Evolutionary conservation across 306 rosid species (phyloP).

Genomic region (Prinsepia uniflora): DNA sequence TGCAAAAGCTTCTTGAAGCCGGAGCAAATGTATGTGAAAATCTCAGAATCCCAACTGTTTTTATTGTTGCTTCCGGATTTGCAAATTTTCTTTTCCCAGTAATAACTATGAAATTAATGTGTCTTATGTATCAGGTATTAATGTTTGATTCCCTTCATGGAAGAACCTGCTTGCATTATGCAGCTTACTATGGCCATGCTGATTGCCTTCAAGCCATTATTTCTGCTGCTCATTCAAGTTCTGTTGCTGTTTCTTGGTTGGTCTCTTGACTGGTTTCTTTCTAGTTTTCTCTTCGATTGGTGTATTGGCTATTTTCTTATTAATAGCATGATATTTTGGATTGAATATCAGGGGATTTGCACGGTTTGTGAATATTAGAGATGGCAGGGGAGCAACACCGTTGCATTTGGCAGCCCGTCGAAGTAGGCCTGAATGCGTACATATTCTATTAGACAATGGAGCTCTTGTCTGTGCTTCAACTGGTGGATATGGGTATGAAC

Average conservation of each 20-base stretch:
- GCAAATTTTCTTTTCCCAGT: background rate
- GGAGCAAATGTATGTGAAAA: slow-evolving; percentile 77
- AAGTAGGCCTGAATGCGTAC: slow-evolving; percentile 76
- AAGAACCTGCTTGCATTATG: slow-evolving; percentile 93
- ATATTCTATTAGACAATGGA: slow-evolving; percentile 71
- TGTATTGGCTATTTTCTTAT: slow-evolving; percentile 5
- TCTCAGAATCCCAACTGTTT: background rate
- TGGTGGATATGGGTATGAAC: slow-evolving; percentile 73
- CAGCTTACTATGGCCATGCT: slow-evolving; percentile 85
- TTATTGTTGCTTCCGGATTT: slow-evolving; percentile 9
- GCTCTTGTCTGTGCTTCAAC: slow-evolving; percentile 89
- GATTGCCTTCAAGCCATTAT: slow-evolving; percentile 78
- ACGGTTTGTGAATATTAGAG: slow-evolving; percentile 92
- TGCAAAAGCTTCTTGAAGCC: slow-evolving; percentile 66
- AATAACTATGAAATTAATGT: slow-evolving; percentile 11
- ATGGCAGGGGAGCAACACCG: slow-evolving; percentile 88
- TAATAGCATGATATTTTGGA: slow-evolving; percentile 11
- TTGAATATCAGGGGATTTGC: slow-evolving; percentile 71
- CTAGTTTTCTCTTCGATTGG: background rate
- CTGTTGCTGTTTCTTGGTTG: slow-evolving; percentile 90
- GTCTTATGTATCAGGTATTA: slow-evolving; percentile 50
- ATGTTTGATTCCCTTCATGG: slow-evolving; percentile 83
- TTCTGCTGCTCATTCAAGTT: slow-evolving; percentile 75
- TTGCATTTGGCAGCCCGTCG: slow-evolving; percentile 90
- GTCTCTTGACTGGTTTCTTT: slow-evolving; percentile 15